Base-by-base conservation (phyloP, 164 flowering plant species). In the Amborella trichopoda region DNA sequence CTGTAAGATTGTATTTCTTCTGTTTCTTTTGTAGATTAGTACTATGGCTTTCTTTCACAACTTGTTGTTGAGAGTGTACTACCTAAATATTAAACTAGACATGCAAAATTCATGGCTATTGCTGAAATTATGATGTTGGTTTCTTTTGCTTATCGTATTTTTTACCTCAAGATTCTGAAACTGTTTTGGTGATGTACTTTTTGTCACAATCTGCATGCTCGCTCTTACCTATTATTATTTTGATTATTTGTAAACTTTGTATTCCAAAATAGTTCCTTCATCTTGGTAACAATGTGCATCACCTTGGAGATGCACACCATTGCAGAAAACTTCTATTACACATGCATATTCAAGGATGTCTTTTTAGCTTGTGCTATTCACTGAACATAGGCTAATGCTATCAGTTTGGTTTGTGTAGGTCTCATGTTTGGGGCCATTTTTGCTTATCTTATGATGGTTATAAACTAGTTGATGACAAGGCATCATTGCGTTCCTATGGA, bases 391-490 rank as follows among this genome's bases (percentile, higher is more conserved):
- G 34, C 9, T 14, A 30, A 30, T 14, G 11, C 34, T 30, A 19
- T 19, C 6, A 18, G 10, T 10, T 17, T 30, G 4, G 0, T 19
- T 13, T 23, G 16, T 73, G 67, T 25, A 85, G 95, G 95, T 54
- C 74, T 13, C 88, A 78, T 55, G 83, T 85, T 2, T 89, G 97
- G 95, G 76, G 83, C 3, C 94, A 80, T 56, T 89, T 89, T 61
- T 89, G 97, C 71, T 60, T 89, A 32, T 68, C 64, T 54, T 83
- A 60, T 62, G 61, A 68, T 14, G 78, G 76, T 40, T 65, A 68
- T 47, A 82, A 77, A 70, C 70, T 85, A 28, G 19, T 80, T 16
- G 48, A 28, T 26, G 86, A 82, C 50, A 66, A 58, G 14, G 76
- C 59, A 6, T 28, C 40, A 33, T 62, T 89, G 24, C 47, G 44